A percentile compares a stretch with the other conserved stretches of the same genome.
Evolutionary conservation across 768 basidiomycete genomes (phyloP).

Genomic region (Piloderma croceum): DNA sequence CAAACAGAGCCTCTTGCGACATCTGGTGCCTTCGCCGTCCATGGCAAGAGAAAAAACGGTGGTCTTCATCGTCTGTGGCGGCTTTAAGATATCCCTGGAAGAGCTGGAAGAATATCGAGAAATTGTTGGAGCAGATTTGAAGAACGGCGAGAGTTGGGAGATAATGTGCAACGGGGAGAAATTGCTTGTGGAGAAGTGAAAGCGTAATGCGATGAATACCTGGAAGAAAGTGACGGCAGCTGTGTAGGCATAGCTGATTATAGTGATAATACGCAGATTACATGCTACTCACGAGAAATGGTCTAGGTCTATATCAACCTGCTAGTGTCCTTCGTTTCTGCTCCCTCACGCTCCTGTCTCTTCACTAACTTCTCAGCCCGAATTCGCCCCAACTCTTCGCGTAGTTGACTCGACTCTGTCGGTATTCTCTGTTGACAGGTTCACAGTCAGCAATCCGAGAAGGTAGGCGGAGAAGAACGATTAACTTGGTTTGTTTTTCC

Average conservation of each 20-base stretch:
- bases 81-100: slow-evolving; percentile 57
- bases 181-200: too few relatives aligned
- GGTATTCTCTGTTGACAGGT: slow-evolving; percentile 46
- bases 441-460: slow-evolving; percentile 7
- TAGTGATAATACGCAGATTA: too few relatives aligned
- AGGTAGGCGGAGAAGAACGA: neutral
- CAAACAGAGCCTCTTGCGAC: slow-evolving; percentile 47
- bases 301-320: too few relatives aligned
- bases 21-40: slow-evolving; percentile 34
- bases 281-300: too few relatives aligned
- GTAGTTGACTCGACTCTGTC: slow-evolving; percentile 57
- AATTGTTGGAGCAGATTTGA: slow-evolving; percentile 31
- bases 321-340: slow-evolving; percentile 23
- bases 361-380: slow-evolving; percentile 52
- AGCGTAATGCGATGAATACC: too few relatives aligned
- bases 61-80: slow-evolving; percentile 70
- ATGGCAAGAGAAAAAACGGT: slow-evolving; percentile 29
- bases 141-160: slow-evolving; percentile 22
- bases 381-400: slow-evolving; percentile 67
- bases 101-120: slow-evolving; percentile 47
- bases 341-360: slow-evolving; percentile 37
- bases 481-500: slow-evolving; percentile 50
- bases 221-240: too few relatives aligned
- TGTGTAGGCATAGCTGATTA: too few relatives aligned
- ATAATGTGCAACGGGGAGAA: slow-evolving; percentile 25